Evolutionary conservation across 257 asterid species (phyloP), one percentile per base, ranked within the genome.

Genomic region (Nemophila menziesii): DNA sequence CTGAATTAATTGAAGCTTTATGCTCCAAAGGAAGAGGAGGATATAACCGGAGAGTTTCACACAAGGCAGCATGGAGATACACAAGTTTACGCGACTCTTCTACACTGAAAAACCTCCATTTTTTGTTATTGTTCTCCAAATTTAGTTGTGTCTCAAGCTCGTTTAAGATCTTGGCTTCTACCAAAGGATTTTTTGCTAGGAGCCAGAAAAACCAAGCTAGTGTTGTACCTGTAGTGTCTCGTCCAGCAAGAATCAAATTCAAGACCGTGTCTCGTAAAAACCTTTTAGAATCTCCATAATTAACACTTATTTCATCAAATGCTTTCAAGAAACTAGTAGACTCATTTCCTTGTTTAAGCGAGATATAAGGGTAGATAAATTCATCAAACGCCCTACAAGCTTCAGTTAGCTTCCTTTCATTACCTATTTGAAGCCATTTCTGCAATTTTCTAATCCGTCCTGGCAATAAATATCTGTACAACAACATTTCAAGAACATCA

Each of bases 401-500:
- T n/a, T n/a, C n/a, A n/a, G n/a, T n/a, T n/a, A n/a, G n/a, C 19
- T 7, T 5, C 20, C 5, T 16, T 14, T 39, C 5, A 14, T 39
- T 15, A 39, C 13, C 44, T 39, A 39, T 8, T 21, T 1, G 1
- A 39, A 15, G 3, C 17, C 4, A 39, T 20, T 6, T 1, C 18
- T 15, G 20, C 10, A 12, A 4, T 39, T 10, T 14, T 9, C 41
- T 13, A 47, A 47, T 11, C 24, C 42, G 2, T 16, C 11, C 33
- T 13, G 13, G 18, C 19, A 38, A 4, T 22, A 38, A n/a, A 17
- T 16, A 7, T 8, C n/a, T 0, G 22, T 14, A 8, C 17, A 11
- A 16, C 46, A 16, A 11, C 44, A 11, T 58, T 57, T 20, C 67
- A 81, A 17, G 67, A 38, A 29, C 73, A 75, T 12, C 3, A 22